A percentile compares a stretch with the other conserved stretches of the same genome.
phyloP scores from a whole-genome alignment of 2,329 filamentous ascomycete genomes.

The Penicillium oxalicum region DNA sequence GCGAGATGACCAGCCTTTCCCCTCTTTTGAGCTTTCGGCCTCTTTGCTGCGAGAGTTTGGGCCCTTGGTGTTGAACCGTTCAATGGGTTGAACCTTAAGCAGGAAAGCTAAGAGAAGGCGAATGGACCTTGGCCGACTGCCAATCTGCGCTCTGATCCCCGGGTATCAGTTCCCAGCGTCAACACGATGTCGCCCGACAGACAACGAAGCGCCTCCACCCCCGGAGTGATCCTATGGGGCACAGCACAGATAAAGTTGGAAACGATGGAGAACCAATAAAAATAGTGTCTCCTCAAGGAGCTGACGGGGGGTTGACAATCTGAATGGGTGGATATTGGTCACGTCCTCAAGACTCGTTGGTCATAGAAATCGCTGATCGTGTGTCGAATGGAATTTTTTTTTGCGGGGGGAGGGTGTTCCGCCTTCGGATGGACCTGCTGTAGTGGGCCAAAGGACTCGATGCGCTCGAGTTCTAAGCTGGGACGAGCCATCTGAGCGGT shows the following conservation, averaged over 20 bases:
- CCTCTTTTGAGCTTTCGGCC: neutral
- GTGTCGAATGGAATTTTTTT: slow-evolving; percentile 10
- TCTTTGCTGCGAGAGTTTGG: neutral
- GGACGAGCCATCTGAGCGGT: neutral
- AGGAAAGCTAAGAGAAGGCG: no score
- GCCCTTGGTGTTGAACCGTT: neutral
- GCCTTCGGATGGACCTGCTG: slow-evolving; percentile 28
- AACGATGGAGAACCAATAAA: slow-evolving; percentile 12
- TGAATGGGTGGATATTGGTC: slow-evolving; percentile 14
- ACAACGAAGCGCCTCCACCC: neutral
- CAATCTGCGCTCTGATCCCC: no score
- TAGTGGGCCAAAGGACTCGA: slow-evolving; percentile 13
- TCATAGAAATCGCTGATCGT: slow-evolving; percentile 15
- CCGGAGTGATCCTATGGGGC: slow-evolving; percentile 11
- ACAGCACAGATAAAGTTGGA: slow-evolving; percentile 19
- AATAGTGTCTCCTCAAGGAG: neutral
- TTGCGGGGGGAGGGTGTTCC: slow-evolving; percentile 15
- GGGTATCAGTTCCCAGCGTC: no score
- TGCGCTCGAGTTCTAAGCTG: neutral
- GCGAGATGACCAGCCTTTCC: slow-evolving; percentile 4
- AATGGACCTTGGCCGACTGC: no score
- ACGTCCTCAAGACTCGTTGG: slow-evolving; percentile 11
- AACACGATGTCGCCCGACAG: no score
- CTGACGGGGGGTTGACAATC: slow-evolving; percentile 3
- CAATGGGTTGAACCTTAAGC: no score